Percentiles rank a stretch among this genome's conserved stretches.
These are phyloP conservation scores for Inonotus hispidus DNA, from an alignment of 1,284 basidiomycete genomes.

Conservation along the genomic window DNA sequence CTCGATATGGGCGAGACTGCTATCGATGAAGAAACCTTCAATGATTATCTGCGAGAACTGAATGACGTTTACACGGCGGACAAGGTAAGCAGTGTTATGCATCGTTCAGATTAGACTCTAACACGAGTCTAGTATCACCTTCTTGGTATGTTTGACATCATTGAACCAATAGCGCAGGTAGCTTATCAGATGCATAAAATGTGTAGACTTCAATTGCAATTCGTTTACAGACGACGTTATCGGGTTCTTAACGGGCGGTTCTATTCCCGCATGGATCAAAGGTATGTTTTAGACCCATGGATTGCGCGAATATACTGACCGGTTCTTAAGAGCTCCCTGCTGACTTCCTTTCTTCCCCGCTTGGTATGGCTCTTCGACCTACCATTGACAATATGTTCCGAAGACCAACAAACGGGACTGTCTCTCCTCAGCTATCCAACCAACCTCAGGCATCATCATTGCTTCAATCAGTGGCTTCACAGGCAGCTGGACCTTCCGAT, in stretches of 20 bases:
- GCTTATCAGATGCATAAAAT: background rate
- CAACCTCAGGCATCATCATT: conserved; percentile 54
- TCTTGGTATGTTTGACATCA: conserved; percentile 46
- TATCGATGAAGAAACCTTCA: conserved; percentile 79
- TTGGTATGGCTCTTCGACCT: conserved; percentile 80
- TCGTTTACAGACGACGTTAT: conserved; percentile 86
- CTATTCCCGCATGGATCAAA: conserved; percentile 77
- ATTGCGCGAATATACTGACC: background rate
- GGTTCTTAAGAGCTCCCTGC: conserved; percentile 64
- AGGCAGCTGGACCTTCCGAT: conserved; percentile 33
- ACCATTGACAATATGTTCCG: conserved; percentile 87
- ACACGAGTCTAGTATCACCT: conserved; percentile 69
- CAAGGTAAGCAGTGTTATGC: conserved; percentile 50
- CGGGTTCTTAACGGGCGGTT: conserved; percentile 76
- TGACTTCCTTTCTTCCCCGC: conserved; percentile 87
- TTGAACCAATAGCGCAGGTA: background rate
- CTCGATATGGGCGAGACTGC: conserved; percentile 80
- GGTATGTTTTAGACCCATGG: conserved; percentile 32
- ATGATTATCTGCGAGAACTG: conserved; percentile 76
- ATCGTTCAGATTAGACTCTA: conserved; percentile 10
- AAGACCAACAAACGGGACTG: conserved; percentile 41
- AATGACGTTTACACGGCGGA: conserved; percentile 78
- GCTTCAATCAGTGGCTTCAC: conserved; percentile 57
- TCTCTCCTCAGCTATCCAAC: conserved; percentile 35
- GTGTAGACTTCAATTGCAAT: conserved; percentile 81